A percentile compares a stretch with the other conserved stretches of the same genome.
These are phyloP conservation scores for Colletotrichum phormii DNA, from an alignment of 2,329 filamentous ascomycete genomes.

Conservation along the genomic window DNA sequence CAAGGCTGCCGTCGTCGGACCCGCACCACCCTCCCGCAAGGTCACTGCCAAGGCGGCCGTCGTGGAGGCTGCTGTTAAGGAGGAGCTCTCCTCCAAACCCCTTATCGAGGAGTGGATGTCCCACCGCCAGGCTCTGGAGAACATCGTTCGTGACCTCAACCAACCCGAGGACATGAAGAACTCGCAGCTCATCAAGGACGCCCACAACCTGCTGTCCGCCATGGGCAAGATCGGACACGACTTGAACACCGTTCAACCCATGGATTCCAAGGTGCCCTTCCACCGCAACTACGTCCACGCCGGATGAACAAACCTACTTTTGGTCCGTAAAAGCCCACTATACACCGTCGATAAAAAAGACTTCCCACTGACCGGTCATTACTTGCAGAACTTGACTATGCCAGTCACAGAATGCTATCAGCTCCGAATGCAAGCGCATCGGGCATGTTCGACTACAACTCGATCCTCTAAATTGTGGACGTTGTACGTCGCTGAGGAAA, in stretches of 20 bases:
- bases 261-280: conserved; percentile 17
- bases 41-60: conserved; percentile 56
- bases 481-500: conserved; percentile 9
- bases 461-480: conserved; percentile 23
- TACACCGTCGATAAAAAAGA: not conserved
- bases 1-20: conserved; percentile 46
- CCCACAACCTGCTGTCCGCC: conserved; percentile 61
- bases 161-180: conserved; percentile 65
- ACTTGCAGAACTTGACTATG: not conserved
- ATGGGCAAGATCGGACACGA: conserved; percentile 64
- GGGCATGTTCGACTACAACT: conserved; percentile 5
- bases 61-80: conserved; percentile 47
- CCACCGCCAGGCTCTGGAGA: conserved; percentile 72
- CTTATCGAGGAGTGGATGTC: conserved; percentile 68
- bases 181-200: conserved; percentile 63
- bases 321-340: conserved; percentile 28
- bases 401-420: conserved; percentile 19
- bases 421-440: conserved; percentile 29
- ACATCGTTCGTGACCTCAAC: conserved; percentile 62
- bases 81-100: conserved; percentile 51
- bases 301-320: conserved; percentile 44
- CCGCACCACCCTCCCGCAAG: conserved; percentile 58
- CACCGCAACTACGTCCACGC: conserved; percentile 42
- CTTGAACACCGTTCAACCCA: conserved; percentile 39
- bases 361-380: conserved; percentile 4